Evolutionary conservation across 768 basidiomycete species (phyloP).

Genomic region (Trametes cingulata): DNA sequence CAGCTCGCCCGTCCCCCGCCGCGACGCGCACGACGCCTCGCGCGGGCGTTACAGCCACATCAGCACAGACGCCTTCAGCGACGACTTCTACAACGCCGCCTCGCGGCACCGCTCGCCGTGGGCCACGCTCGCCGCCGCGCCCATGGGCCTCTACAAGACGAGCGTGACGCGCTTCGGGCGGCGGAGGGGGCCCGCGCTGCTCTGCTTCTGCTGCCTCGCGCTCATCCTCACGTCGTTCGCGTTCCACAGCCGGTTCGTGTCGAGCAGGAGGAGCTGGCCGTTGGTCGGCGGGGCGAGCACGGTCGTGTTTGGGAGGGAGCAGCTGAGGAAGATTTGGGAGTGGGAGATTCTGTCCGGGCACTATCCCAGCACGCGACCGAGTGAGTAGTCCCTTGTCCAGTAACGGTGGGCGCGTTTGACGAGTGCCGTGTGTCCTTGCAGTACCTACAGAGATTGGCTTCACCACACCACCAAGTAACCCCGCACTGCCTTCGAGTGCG

Average conservation of each 20-base stretch:
- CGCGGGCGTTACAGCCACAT: slow-evolving; percentile 37
- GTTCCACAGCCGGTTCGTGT: slow-evolving; percentile 58
- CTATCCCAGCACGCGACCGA: slow-evolving; percentile 91
- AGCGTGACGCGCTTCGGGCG: slow-evolving; percentile 59
- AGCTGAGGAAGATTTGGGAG: slow-evolving; percentile 64
- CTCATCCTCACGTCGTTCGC: slow-evolving; percentile 56
- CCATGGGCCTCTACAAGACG: slow-evolving; percentile 57
- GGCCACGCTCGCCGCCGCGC: slow-evolving; percentile 59
- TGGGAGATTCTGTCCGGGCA: slow-evolving; percentile 96
- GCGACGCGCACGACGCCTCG: not conserved
- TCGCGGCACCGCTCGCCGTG: slow-evolving; percentile 45
- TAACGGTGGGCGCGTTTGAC: slow-evolving; percentile 9
- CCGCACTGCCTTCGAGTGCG: slow-evolving; percentile 62
- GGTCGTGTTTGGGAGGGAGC: slow-evolving; percentile 70
- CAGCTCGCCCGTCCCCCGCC: not conserved
- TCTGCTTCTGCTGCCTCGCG: slow-evolving; percentile 48
- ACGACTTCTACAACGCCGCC: slow-evolving; percentile 45
- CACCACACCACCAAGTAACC: slow-evolving; percentile 59
- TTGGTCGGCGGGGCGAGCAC: slow-evolving; percentile 56
- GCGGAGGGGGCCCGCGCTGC: slow-evolving; percentile 54
- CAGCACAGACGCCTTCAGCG: slow-evolving; percentile 45
- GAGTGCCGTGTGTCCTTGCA: slow-evolving; percentile 31
- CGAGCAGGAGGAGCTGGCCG: slow-evolving; percentile 61
- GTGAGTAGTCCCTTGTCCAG: slow-evolving; percentile 87
- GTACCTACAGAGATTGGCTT: slow-evolving; percentile 75